Base-by-base conservation (phyloP, 2,329 filamentous ascomycete genomes). In the Trichoderma sp. region DNA sequence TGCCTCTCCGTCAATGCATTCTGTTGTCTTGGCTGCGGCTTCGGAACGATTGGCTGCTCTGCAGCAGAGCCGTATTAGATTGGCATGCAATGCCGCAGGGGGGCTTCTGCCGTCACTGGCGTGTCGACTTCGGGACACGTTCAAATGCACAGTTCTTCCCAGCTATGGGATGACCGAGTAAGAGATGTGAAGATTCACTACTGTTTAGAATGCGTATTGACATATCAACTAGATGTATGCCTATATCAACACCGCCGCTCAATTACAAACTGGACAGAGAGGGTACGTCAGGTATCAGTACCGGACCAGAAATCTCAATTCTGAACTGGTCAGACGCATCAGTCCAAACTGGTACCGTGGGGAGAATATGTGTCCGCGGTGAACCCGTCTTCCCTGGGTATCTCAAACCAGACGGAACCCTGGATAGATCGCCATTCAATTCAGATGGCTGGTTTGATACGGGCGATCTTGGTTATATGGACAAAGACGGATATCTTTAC, bases 131-230 rank as follows among this genome's bases (percentile, higher is more conserved):
- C 81, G 82, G 17, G 82, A 86, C 71, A 85, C 83, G 0, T 89
- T 88, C 77, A 78, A 82, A 12, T 87, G 85, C 70, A 82, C 81
- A 3, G 83, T 89, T 3, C 80, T 89, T 20, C 87, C 87, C 3
- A 88, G 85, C 73, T 88, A 89, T 74, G 87, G 86, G 20, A 88
- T 89, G 87, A 89, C 87, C 1, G 87, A 88, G 79, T 81, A 74
- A 76, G 80, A 74, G 28, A 2, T 6, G n/a, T 32, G 39, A 61
- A n/a, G 5, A 39, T 43, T 23, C 12, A 34, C 55, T 36, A 32
- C 6, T 28, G n/a, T 13, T 12, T 6, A 6, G 15, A 28, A 57
- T 53, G 34, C 61, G 47, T 53, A 39, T 67, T 62, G 63, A 50
- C 58, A 32, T 13, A 63, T 30, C 32, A 8, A 12, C 23, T n/a